These are phyloP conservation scores for Ustilago trichophora DNA, from an alignment of 1,284 basidiomycete species.

Conservation along the genomic window DNA sequence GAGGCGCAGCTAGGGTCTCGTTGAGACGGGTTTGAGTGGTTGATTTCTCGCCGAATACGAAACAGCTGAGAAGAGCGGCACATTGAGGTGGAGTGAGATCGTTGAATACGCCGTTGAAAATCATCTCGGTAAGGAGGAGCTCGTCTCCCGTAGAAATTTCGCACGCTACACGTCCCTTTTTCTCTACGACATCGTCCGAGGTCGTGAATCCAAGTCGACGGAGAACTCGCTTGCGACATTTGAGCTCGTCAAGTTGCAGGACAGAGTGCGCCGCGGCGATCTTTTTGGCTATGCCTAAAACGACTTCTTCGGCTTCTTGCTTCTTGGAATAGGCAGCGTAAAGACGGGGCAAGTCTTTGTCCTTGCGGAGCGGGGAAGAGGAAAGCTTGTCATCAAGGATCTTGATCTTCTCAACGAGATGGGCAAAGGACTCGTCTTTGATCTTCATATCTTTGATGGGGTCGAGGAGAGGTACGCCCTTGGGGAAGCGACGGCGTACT, in stretches of 20 bases:
- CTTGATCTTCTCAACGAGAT: conserved; percentile 70
- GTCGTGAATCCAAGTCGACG: conserved; percentile 90
- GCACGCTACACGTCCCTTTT: conserved; percentile 97
- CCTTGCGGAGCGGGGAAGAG: conserved; percentile 36
- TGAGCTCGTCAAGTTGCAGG: conserved; percentile 95
- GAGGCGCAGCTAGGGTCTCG: conserved; percentile 89
- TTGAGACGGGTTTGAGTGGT: conserved; percentile 73
- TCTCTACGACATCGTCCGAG: conserved; percentile 89
- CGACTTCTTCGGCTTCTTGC: conserved; percentile 75
- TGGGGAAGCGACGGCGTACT: conserved; percentile 85
- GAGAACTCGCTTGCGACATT: conserved; percentile 91
- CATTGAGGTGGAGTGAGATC: conserved; percentile 87
- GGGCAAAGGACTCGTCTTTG: conserved; percentile 89
- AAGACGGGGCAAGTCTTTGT: conserved; percentile 78
- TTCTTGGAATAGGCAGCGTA: conserved; percentile 85
- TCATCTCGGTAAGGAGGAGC: conserved; percentile 91
- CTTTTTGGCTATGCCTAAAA: conserved; percentile 81
- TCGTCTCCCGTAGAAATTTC: conserved; percentile 99
- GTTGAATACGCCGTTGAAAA: conserved; percentile 97
- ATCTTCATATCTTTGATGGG: conserved; percentile 96
- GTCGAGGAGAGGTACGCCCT: conserved; percentile 85
- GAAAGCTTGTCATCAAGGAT: conserved; percentile 50
- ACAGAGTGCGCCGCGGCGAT: conserved; percentile 91
- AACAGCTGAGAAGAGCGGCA: conserved; percentile 90
- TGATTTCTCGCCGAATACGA: conserved; percentile 92